phyloP scores from a whole-genome alignment of 305 asterid genomes.

The Fraxinus baroniana region DNA sequence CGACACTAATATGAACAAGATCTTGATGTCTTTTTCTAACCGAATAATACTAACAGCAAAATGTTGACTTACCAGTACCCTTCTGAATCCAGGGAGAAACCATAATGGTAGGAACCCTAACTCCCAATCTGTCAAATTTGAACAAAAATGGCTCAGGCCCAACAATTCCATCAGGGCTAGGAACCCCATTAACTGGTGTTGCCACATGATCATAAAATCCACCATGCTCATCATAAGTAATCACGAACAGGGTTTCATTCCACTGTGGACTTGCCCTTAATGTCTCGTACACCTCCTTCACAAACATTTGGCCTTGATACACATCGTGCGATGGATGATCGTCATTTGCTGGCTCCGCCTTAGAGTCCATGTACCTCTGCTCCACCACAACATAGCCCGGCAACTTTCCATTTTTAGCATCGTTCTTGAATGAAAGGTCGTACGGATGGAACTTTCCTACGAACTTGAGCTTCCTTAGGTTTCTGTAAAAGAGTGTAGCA shows the following conservation, averaged over 20 bases:
- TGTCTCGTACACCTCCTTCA: constrained; percentile 87
- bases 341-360: constrained; percentile 66
- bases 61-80: constrained; percentile 51
- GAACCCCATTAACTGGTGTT: constrained; percentile 64
- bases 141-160: constrained; percentile 73
- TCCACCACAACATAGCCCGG: constrained; percentile 78
- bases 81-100: constrained; percentile 76
- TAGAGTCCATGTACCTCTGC: constrained; percentile 78
- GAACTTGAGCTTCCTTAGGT: constrained; percentile 67
- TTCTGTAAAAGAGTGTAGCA: constrained; percentile 63
- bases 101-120: constrained; percentile 73
- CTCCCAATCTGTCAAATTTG: constrained; percentile 73
- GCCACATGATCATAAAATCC: constrained; percentile 80
- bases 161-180: constrained; percentile 69
- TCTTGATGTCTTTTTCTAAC: neutral
- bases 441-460: constrained; percentile 50
- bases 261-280: constrained; percentile 76
- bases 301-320: constrained; percentile 72
- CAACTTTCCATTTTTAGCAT: constrained; percentile 57
- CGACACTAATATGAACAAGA: neutral
- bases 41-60: neutral
- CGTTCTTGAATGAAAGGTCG: constrained; percentile 48
- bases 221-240: constrained; percentile 88
- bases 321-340: constrained; percentile 94
- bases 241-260: constrained; percentile 63